Evolutionary conservation across 768 basidiomycete species (phyloP), one percentile per base, ranked within the genome.

Genomic region (Mycena indigotica): DNA sequence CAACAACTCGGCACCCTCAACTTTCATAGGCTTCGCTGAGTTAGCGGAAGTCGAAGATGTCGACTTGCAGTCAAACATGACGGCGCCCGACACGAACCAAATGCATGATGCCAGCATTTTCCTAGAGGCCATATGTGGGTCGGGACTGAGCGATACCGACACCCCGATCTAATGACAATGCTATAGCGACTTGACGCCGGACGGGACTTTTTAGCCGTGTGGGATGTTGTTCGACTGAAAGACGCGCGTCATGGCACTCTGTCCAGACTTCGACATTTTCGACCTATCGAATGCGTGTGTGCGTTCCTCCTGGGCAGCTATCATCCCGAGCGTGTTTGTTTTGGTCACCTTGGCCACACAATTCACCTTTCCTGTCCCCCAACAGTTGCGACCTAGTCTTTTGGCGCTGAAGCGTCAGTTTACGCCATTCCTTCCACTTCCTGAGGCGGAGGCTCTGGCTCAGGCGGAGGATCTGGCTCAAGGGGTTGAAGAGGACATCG

Each of bases 401-500:
- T 56, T 55, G 12, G 56, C 64, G 1, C 21, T 76, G 53, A 66
- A 68, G 41, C 44, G 59, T 5, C 71, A 79, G 16, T 77, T 86
- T 61, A 41, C 63, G 35, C 50, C 65, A 0, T 87, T 78, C 64
- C 51, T 88, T 25, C 76, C 81, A 2, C 72, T 88, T 3, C 72
- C 72, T 29, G 85, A 86, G 65, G 85, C 85, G 16, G 84, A 85
- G 63, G 80, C 80, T 0, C 65, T 84, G 28, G 30, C 32, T 15
- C 60, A 8, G 32, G 8, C 32, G 32, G 32, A 35, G 8, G 32
- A 35, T n/a, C 32, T 8, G 17, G 17, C 32, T 35, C 32, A n/a
- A n/a, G 24, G 25, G 24, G 21, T 8, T 13, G 41, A 44, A 23
- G 21, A 13, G 21, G 41, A 44, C 5, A 21, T 44, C 6, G 13